Conservation (phyloP, 2,329 filamentous ascomycete species). For the Ophioceras dolichostomum region DNA sequence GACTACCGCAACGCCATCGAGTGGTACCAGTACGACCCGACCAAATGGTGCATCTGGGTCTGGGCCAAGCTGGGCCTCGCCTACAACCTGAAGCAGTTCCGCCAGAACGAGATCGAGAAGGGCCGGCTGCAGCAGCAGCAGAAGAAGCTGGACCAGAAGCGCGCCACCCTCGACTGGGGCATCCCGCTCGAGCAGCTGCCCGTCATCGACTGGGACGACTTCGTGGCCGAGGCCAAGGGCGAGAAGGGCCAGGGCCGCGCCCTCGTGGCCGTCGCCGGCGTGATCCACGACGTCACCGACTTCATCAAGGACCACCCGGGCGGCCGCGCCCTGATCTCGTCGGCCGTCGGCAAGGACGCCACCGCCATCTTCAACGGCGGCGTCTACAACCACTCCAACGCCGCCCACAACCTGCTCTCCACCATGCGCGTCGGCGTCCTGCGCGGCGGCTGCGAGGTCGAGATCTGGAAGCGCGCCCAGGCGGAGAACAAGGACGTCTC, state of each 20-base stretch:
- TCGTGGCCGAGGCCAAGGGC: conserved; percentile 58
- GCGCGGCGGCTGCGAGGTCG: conserved; percentile 75
- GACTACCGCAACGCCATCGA: conserved; percentile 88
- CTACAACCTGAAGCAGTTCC: conserved; percentile 84
- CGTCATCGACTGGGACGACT: conserved; percentile 79
- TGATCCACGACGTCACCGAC: conserved; percentile 72
- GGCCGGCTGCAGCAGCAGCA: conserved; percentile 77
- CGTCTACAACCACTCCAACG: conserved; percentile 83
- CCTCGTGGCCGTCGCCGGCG: conserved; percentile 67
- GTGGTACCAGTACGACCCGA: conserved; percentile 87
- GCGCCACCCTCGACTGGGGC: conserved; percentile 73
- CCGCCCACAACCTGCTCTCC: conserved; percentile 76
- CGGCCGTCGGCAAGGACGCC: conserved; percentile 75
- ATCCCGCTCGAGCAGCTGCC: conserved; percentile 74
- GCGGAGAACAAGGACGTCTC: conserved; percentile 74
- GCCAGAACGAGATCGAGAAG: conserved; percentile 85
- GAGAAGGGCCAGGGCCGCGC: conserved; percentile 68
- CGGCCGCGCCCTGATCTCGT: conserved; percentile 75
- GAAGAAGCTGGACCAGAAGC: conserved; percentile 89
- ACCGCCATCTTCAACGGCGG: conserved; percentile 88
- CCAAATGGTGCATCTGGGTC: conserved; percentile 77
- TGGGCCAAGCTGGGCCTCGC: conserved; percentile 80
- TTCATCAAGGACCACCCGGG: conserved; percentile 88
- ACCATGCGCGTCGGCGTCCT: conserved; percentile 84
- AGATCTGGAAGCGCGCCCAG: conserved; percentile 85